These are phyloP conservation scores for Plantago major DNA, from an alignment of 257 asterid genomes.

Conservation along the genomic window DNA sequence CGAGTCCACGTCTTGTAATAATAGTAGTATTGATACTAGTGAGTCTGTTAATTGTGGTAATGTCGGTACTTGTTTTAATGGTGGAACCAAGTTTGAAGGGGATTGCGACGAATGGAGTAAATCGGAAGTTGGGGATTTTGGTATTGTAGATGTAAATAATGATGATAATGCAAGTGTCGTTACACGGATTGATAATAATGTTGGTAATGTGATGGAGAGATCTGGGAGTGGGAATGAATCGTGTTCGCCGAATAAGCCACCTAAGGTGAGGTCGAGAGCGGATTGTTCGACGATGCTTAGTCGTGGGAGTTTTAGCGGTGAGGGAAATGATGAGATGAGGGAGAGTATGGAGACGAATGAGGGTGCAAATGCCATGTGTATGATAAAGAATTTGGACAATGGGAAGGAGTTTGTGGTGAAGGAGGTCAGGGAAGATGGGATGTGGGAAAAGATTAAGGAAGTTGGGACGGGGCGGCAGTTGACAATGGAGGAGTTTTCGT, in stretches of 20 bases:
- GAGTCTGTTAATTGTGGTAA: conserved; percentile 13
- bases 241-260: conserved; percentile 37
- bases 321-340: conserved; percentile 21
- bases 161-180: conserved; percentile 7
- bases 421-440: conserved; percentile 87
- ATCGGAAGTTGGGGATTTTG: conserved; percentile 1
- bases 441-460: conserved; percentile 88
- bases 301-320: conserved; percentile 19
- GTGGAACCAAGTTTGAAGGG: conserved; percentile 27
- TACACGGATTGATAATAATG: conserved; percentile 21
- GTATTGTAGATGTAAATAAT: background rate
- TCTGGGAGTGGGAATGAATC: conserved; percentile 23
- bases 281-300: conserved; percentile 12
- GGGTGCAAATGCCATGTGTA: conserved; percentile 48
- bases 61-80: conserved; percentile 14
- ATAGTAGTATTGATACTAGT: background rate
- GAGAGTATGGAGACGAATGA: background rate
- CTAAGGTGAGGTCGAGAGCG: conserved; percentile 29
- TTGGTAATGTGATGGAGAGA: too few relatives aligned
- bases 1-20: background rate
- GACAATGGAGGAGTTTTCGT: conserved; percentile 87
- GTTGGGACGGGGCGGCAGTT: conserved; percentile 89
- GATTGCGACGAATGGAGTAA: background rate
- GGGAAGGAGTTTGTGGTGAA: conserved; percentile 96
- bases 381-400: conserved; percentile 84